Base-by-base conservation (phyloP, 2,329 filamentous ascomycete species). In the Tolypocladium endophyticum region DNA sequence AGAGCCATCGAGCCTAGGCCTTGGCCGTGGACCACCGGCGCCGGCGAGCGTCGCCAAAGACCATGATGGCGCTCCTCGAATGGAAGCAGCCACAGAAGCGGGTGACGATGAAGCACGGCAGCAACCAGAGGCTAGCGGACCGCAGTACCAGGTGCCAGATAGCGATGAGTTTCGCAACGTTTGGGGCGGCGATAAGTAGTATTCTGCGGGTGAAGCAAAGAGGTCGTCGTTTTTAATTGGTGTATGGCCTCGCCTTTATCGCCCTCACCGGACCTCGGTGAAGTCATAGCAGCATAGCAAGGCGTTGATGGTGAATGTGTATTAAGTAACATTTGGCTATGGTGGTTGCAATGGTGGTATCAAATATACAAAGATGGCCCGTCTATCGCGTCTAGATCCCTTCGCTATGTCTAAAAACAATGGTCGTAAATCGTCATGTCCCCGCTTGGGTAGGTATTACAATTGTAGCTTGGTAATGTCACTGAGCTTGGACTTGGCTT, bases 81-180 rank as follows among this genome's bases (percentile, higher is more conserved):
- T 63, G 33, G 66, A 68, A 23, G 68, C 69, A 20, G 38, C 63
- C 14, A 60, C 45, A 18, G 61, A 60, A 23, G 59, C 59, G 55
- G 62, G 38, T 16, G 41, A 56, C 25, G 23, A 5, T 43, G 54
- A 53, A 43, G 25, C 50, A 33, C 60, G 62, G 52, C 23, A 64
- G 33, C 61, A 67, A 30, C 52, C 57, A 28, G 58, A 60, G 9
- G 62, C 60, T 28, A 55, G 60, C 47, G 28, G 52, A 4, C 61
- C 68, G 25, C 64, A 60, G 43, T 74, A 72, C 56, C 65, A 67
- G 33, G 67, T 73, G 2, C 64, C 71, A n/a, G 72, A 74, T 23
- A 69, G 70, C 35, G 77, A 79, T 4, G 77, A 76, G 59, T 79
- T 79, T 61, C 70, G 71, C 25, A 79, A 80, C 61, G 75, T 79